Conservation (phyloP, 1,139 yeast species). For the Eremothecium sinecaudum region DNA sequence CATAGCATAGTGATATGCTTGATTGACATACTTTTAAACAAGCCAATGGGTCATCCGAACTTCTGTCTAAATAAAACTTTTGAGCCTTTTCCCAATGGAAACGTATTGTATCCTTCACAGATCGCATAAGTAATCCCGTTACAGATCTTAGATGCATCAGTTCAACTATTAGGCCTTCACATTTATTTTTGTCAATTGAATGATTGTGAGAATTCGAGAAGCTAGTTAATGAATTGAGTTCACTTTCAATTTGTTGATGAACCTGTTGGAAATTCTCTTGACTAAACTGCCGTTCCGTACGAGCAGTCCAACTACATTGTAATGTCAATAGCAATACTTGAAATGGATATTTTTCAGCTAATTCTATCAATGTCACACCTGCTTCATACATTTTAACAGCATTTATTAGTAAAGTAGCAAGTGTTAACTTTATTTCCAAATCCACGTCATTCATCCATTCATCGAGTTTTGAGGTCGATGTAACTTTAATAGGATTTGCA, state of each 20-base stretch:
- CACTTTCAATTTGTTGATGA: neutral
- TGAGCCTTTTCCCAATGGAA: slow-evolving; percentile 46
- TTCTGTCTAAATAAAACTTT: slow-evolving; percentile 36
- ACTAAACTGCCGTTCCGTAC: slow-evolving; percentile 30
- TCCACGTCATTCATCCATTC: slow-evolving; percentile 65
- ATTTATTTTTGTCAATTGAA: slow-evolving; percentile 27
- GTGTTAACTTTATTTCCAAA: slow-evolving; percentile 39
- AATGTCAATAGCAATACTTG: slow-evolving; percentile 51
- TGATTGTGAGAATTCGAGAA: neutral
- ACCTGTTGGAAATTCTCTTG: neutral
- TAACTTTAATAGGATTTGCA: slow-evolving; percentile 37
- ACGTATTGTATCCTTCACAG: slow-evolving; percentile 15
- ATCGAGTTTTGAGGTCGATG: slow-evolving; percentile 38
- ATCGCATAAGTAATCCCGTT: slow-evolving; percentile 23
- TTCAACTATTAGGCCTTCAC: slow-evolving; percentile 58
- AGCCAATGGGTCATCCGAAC: slow-evolving; percentile 25
- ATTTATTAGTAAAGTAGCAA: slow-evolving; percentile 33
- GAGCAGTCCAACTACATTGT: slow-evolving; percentile 51
- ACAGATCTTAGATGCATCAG: slow-evolving; percentile 52
- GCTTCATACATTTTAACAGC: slow-evolving; percentile 25
- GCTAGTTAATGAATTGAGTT: neutral
- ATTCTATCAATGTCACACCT: slow-evolving; percentile 11
- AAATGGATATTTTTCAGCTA: slow-evolving; percentile 37
- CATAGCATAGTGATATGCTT: slow-evolving; percentile 47
- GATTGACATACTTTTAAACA: slow-evolving; percentile 48